Percentiles rank a stretch among this genome's conserved stretches.
These are phyloP conservation scores for Suillus decipiens DNA, from an alignment of 768 basidiomycete species.

Conservation along the genomic window DNA sequence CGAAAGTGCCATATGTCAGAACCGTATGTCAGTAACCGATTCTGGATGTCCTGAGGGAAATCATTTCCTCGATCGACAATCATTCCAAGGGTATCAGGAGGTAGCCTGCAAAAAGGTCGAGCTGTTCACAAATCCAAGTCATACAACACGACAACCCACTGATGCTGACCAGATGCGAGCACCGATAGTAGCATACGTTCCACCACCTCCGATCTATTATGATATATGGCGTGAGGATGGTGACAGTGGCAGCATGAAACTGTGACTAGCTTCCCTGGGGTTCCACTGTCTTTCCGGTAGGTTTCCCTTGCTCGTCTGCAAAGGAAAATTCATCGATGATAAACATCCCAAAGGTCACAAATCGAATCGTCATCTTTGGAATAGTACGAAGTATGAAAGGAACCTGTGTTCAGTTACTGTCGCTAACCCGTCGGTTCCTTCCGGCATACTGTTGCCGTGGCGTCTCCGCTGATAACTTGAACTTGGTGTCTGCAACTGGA, in stretches of 20 bases:
- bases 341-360: conserved; percentile 85
- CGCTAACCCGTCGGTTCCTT: conserved; percentile 6
- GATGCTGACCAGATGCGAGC: conserved; percentile 72
- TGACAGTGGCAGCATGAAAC: background rate
- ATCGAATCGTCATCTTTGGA: conserved; percentile 26
- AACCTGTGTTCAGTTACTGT: background rate
- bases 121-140: background rate
- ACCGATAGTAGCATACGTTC: conserved; percentile 79
- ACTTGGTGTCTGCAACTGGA: conserved; percentile 6
- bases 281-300: conserved; percentile 45
- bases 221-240: conserved; percentile 9
- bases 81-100: conserved; percentile 70
- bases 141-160: background rate
- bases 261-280: conserved; percentile 47
- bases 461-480: conserved; percentile 10
- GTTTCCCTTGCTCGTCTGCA: conserved; percentile 53
- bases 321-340: conserved; percentile 84
- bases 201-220: conserved; percentile 85
- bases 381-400: conserved; percentile 2
- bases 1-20: conserved; percentile 78
- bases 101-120: conserved; percentile 50
- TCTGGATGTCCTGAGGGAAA: conserved; percentile 62
- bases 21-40: conserved; percentile 62
- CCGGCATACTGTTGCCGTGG: conserved; percentile 3
- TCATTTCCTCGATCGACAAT: conserved; percentile 81